phyloP scores from a whole-genome alignment of 2,329 filamentous ascomycete genomes.

The Pseudogymnoascus sp. region DNA sequence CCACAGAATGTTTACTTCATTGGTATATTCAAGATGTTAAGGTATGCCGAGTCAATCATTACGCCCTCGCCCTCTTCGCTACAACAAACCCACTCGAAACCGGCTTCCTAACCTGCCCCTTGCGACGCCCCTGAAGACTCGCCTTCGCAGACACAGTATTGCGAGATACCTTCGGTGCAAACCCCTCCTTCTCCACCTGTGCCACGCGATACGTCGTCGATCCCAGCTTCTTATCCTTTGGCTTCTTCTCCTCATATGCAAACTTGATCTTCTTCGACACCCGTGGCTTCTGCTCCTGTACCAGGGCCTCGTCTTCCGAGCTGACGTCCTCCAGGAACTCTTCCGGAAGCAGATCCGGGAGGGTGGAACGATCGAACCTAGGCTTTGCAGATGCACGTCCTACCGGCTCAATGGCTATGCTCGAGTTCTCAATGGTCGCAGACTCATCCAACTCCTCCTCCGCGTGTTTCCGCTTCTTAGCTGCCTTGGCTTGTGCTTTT shows the following conservation, averaged over 20 bases:
- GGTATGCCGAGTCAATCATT: background rate
- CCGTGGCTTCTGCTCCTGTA: background rate
- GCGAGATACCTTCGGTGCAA: slow-evolving; percentile 24
- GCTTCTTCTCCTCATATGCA: slow-evolving; percentile 19
- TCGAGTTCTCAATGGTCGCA: background rate
- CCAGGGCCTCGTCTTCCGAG: background rate
- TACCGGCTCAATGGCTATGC: background rate
- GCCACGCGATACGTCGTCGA: slow-evolving; percentile 25
- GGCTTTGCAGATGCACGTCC: background rate
- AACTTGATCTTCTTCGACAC: slow-evolving; percentile 25
- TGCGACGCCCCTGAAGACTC: slow-evolving; percentile 9
- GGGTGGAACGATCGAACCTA: slow-evolving; percentile 7
- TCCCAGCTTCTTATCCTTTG: slow-evolving; percentile 24
- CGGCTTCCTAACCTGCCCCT: slow-evolving; percentile 3
- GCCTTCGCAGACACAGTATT: slow-evolving; percentile 21
- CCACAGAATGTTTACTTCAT: background rate
- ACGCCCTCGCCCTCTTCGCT: background rate
- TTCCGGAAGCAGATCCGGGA: slow-evolving; percentile 24
- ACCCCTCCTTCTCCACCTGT: slow-evolving; percentile 14
- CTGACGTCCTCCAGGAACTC: slow-evolving; percentile 25
- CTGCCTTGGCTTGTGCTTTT: slow-evolving; percentile 20
- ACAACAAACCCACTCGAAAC: background rate
- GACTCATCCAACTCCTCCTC: slow-evolving; percentile 7
- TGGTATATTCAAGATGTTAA: background rate
- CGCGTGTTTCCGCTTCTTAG: slow-evolving; percentile 21